A percentile compares a stretch with the other conserved stretches of the same genome.
Conservation (phyloP, 805 yeast genomes). For the Saturnispora mendoncae region DNA sequence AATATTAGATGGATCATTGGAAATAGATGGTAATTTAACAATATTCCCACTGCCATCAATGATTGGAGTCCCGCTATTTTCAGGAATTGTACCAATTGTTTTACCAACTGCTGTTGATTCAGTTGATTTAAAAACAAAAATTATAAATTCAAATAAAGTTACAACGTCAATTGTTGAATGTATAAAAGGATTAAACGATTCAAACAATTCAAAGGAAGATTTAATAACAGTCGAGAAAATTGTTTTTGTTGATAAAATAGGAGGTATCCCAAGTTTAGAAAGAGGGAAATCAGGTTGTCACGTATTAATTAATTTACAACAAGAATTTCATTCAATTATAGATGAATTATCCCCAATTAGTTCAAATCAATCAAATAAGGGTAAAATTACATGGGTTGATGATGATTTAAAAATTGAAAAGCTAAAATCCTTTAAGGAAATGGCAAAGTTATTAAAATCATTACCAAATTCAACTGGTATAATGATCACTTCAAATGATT, state of each 20-base stretch:
- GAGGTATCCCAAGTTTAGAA: conserved; percentile 88
- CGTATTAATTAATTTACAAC: conserved; percentile 75
- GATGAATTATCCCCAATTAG: conserved; percentile 40
- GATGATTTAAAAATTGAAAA: conserved; percentile 14
- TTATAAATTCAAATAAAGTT: conserved; percentile 33
- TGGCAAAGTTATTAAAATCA: conserved; percentile 46
- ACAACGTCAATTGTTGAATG: conserved; percentile 32
- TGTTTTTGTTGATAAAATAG: conserved; percentile 67
- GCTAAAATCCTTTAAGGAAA: conserved; percentile 54
- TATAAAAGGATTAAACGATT: conserved; percentile 23
- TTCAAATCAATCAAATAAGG: conserved; percentile 8
- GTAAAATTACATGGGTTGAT: conserved; percentile 4
- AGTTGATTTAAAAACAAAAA: conserved; percentile 22
- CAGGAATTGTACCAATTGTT: conserved; percentile 48
- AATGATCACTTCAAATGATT: conserved; percentile 65
- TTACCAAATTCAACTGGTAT: conserved; percentile 61
- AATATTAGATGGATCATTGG: conserved; percentile 32
- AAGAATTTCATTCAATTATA: conserved; percentile 62
- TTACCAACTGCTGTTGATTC: conserved; percentile 47
- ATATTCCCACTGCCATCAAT: conserved; percentile 29
- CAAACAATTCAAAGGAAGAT: conserved; percentile 18
- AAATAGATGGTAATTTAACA: conserved; percentile 18
- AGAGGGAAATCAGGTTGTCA: conserved; percentile 67
- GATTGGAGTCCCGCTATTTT: conserved; percentile 34
- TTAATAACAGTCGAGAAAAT: conserved; percentile 67